Conservation (phyloP, 164 flowering plant genomes). For the Tinospora cordifolia region DNA sequence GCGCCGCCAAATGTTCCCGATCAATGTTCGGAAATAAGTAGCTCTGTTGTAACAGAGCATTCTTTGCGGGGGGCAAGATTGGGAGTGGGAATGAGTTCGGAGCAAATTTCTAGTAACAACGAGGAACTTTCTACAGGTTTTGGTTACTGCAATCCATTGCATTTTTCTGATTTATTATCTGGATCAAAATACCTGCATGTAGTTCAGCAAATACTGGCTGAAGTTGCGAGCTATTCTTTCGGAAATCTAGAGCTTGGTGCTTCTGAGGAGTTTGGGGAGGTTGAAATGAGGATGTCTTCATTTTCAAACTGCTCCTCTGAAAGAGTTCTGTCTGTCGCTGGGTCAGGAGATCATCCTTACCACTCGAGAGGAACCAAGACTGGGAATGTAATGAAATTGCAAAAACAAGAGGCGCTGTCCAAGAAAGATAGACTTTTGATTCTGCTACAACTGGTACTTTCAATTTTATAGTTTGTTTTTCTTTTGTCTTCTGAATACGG, state of each 20-base stretch:
- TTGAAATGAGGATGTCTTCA: conserved; percentile 15
- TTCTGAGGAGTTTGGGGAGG: conserved; percentile 6
- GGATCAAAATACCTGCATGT: conserved; percentile 54
- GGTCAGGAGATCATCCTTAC: conserved; percentile 21
- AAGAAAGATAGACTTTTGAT: conserved; percentile 56
- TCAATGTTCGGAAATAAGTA: conserved; percentile 44
- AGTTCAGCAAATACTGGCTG: conserved; percentile 69
- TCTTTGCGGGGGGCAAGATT: conserved; percentile 21
- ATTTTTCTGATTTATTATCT: conserved; percentile 26
- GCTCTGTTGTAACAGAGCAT: conserved; percentile 24
- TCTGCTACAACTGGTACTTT: conserved; percentile 70
- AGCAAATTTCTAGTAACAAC: conserved; percentile 34
- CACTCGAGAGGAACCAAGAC: conserved; percentile 19
- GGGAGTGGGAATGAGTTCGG: conserved; percentile 27
- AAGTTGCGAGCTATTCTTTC: conserved; percentile 50
- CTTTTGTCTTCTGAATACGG: neutral
- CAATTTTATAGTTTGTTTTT: neutral
- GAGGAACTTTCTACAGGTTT: conserved; percentile 34
- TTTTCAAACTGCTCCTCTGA: conserved; percentile 24
- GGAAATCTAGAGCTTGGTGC: conserved; percentile 31
- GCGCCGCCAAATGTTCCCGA: conserved; percentile 26
- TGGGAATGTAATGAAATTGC: conserved; percentile 10
- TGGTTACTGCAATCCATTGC: conserved; percentile 23
- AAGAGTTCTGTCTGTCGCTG: conserved; percentile 11
- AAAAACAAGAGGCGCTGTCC: conserved; percentile 30